Base-by-base conservation (phyloP, 2,329 filamentous ascomycete species). In the Xylaria sp. region DNA sequence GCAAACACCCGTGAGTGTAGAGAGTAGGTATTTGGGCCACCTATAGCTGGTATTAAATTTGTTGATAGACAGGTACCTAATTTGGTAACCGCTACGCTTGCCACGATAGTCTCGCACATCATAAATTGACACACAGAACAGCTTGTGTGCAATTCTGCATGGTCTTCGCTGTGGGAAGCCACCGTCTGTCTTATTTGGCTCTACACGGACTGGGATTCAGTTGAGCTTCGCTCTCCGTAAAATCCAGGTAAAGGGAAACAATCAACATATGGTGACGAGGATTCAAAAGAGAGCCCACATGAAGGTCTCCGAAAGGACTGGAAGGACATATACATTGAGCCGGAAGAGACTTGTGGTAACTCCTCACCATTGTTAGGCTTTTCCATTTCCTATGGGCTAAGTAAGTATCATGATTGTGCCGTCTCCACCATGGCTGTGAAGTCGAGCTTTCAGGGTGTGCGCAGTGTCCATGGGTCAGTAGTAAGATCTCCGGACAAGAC, bases 341-440 rank as follows among this genome's bases (percentile, higher is more conserved):
- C 28, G 20, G 8, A 36, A 31, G 13, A 52, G 62, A 62, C 57
- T 62, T 55, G 62, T 57, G 66, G 66, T 68, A 62, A 58, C 43
- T 43, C 18, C n/a, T 57, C 39, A 15, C 52, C 39, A 58, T 64
- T 12, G 15, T 39, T 39, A 33, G 36, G 5, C 31, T 20, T 23
- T n/a, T 48, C n/a, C 46, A 48, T 48, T 48, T 7, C 41, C 15
- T 20, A 48, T 58, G 31, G 31, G 31, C 52, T 20, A 36, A n/a
- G 18, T 20, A 36, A n/a, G 18, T 55, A 31, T 59, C 46, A 39
- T 31, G 12, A 57, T 51, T 23, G 31, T 56, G 25, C n/a, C 7
- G 36, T 49, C 57, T 65, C 62, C 51, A 62, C 39, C 33, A 63
- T 36, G 67, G 67, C 64, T 69, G 67, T 69, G 67, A 69, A 62